phyloP scores from a whole-genome alignment of 306 rosid genomes.

The Myrica gale region DNA sequence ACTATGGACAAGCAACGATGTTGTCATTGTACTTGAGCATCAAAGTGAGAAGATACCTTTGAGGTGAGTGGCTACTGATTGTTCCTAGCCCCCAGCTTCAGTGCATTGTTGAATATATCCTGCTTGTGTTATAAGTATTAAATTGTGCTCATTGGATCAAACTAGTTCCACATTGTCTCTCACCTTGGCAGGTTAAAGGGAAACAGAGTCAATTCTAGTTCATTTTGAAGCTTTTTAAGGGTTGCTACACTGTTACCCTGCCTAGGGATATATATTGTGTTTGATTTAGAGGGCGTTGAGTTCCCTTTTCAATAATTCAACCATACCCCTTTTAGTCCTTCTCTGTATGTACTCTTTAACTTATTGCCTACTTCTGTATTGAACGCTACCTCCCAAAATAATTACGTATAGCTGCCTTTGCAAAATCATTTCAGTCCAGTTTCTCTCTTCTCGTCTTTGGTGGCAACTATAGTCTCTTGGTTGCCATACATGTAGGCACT shows the following conservation, averaged over 20 bases:
- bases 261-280: background rate
- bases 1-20: slow-evolving; percentile 92
- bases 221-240: background rate
- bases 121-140: background rate
- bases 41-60: slow-evolving; percentile 79
- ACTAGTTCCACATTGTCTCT: background rate
- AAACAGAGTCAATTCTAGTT: background rate
- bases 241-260: background rate
- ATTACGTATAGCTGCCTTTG: background rate
- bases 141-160: background rate
- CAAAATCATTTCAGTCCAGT: background rate
- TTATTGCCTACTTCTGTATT: background rate
- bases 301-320: background rate
- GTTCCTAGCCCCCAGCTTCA: background rate
- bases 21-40: slow-evolving; percentile 93
- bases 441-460: background rate
- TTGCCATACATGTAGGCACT: background rate
- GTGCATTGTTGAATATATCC: background rate
- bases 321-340: background rate
- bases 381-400: background rate
- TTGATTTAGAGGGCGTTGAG: background rate
- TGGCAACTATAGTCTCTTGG: background rate
- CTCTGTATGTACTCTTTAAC: slow-evolving; percentile 18
- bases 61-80: slow-evolving; percentile 57
- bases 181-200: background rate